These are phyloP conservation scores for Colletotrichum plurivorum DNA, from an alignment of 2,329 filamentous ascomycete genomes.

Conservation along the genomic window DNA sequence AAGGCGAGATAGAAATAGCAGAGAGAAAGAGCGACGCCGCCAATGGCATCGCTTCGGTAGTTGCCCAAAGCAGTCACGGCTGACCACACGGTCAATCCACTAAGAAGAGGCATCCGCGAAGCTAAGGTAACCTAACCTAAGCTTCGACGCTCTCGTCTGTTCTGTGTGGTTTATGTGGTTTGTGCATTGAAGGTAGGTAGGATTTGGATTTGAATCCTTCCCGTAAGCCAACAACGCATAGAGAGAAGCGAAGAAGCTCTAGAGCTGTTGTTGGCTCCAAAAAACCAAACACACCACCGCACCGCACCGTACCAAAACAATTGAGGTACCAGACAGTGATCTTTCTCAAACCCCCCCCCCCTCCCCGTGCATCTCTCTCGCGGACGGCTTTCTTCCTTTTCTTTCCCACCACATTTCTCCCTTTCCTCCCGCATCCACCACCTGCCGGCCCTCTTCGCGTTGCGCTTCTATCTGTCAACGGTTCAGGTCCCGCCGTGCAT, in stretches of 20 bases:
- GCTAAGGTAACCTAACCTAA: conserved; percentile 15
- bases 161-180: neutral
- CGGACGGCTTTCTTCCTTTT: conserved; percentile 8
- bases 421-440: neutral
- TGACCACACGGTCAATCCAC: conserved; percentile 13
- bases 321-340: conserved; percentile 4
- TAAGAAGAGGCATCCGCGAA: conserved; percentile 19
- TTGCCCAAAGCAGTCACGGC: conserved; percentile 30
- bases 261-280: neutral
- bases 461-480: conserved; percentile 3
- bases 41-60: conserved; percentile 13
- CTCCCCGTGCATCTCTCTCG: conserved; percentile 3
- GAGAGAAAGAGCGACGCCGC: neutral
- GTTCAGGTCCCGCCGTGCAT: neutral
- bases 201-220: conserved; percentile 25
- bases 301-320: conserved; percentile 22
- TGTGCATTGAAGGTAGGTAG: neutral
- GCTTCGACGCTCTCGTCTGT: conserved; percentile 14
- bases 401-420: conserved; percentile 1
- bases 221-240: conserved; percentile 15
- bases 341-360: conserved; percentile 18
- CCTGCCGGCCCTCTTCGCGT: neutral
- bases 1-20: neutral
- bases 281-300: neutral
- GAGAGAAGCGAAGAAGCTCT: neutral